phyloP scores from a whole-genome alignment of 768 basidiomycete genomes.

The Rhodotorula paludigena region DNA sequence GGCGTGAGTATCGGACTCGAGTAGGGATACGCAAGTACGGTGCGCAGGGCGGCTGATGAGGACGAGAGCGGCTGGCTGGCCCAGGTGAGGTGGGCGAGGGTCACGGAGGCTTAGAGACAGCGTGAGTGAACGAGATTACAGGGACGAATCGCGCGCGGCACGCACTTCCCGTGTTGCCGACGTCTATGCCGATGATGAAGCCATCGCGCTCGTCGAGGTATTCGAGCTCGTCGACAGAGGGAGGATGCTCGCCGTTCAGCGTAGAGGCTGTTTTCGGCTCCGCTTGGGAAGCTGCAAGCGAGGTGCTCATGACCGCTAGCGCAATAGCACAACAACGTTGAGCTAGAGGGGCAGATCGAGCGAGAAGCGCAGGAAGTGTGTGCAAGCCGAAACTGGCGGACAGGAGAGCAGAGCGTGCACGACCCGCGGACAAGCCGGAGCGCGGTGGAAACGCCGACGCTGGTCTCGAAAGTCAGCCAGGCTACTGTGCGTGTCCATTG shows the following conservation, averaged over 20 bases:
- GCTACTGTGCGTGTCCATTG: too few relatives aligned
- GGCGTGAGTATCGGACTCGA: not conserved
- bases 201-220: not conserved
- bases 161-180: conserved; percentile 23
- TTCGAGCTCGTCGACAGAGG: not conserved
- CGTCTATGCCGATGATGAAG: conserved; percentile 12
- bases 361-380: too few relatives aligned
- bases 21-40: conserved; percentile 16
- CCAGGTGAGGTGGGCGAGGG: conserved; percentile 19
- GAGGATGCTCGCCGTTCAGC: not conserved
- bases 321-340: too few relatives aligned
- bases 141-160: not conserved
- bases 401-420: too few relatives aligned
- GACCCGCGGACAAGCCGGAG: too few relatives aligned
- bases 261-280: too few relatives aligned
- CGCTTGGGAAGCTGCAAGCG: too few relatives aligned
- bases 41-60: not conserved
- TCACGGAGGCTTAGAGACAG: conserved; percentile 2
- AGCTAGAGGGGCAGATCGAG: too few relatives aligned
- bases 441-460: too few relatives aligned
- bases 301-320: too few relatives aligned
- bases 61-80: not conserved
- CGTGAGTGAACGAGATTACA: not conserved
- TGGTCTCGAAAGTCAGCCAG: too few relatives aligned
- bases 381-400: too few relatives aligned